Conservation (phyloP, 2,329 filamentous ascomycete species). For the Trichoderma sp. region DNA sequence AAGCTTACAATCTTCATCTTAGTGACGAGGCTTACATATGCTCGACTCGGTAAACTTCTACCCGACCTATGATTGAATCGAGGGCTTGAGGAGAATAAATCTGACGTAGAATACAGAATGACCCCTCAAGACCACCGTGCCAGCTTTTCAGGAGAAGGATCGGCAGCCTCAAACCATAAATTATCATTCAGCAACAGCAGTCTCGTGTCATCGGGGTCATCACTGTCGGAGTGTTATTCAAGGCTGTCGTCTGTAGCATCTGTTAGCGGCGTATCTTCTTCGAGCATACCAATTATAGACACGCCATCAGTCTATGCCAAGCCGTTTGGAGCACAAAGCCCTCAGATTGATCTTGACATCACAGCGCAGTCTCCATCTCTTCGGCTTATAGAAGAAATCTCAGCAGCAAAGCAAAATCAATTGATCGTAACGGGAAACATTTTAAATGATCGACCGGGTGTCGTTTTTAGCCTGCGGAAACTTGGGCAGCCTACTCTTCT, state of each 20-base stretch:
- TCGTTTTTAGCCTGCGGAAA: constrained; percentile 24
- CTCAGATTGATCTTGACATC: constrained; percentile 12
- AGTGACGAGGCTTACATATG: not conserved
- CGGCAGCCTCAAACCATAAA: constrained; percentile 26
- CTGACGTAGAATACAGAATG: not conserved
- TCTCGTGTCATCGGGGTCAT: constrained; percentile 48
- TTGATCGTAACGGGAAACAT: not conserved
- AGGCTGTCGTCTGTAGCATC: constrained; percentile 54
- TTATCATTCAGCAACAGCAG: constrained; percentile 52
- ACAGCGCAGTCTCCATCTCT: constrained; percentile 6
- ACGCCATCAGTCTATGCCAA: constrained; percentile 39
- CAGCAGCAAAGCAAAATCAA: not conserved
- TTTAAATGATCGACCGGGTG: constrained; percentile 27
- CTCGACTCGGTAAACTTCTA: not conserved
- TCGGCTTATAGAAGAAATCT: not conserved
- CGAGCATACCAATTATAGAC: constrained; percentile 36
- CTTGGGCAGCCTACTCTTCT: not conserved
- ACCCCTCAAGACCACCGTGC: not conserved
- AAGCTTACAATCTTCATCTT: not conserved
- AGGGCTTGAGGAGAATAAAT: not conserved
- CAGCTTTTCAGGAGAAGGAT: not conserved
- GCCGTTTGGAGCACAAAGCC: constrained; percentile 28
- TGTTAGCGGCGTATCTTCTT: constrained; percentile 40
- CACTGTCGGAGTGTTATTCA: constrained; percentile 48
- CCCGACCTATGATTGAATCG: not conserved